Conservation (phyloP, 2,329 filamentous ascomycete species). For the Cladorrhinum sp. region DNA sequence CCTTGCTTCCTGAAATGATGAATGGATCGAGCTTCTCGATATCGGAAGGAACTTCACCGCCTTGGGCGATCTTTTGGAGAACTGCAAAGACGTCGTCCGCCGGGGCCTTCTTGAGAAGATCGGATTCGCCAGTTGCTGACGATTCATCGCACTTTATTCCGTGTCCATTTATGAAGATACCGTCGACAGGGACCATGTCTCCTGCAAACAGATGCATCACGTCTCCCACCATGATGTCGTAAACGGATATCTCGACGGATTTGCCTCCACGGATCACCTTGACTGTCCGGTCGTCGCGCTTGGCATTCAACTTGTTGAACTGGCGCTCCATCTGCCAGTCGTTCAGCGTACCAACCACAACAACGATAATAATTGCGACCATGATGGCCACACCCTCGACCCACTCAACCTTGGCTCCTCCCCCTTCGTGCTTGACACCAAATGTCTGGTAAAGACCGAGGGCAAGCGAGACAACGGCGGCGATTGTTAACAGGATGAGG, state of each 20-base stretch:
- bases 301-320: slow-evolving; percentile 59
- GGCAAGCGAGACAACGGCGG: slow-evolving; percentile 63
- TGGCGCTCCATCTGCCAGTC: slow-evolving; percentile 68
- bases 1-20: slow-evolving; percentile 56
- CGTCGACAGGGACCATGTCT: slow-evolving; percentile 68
- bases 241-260: slow-evolving; percentile 60
- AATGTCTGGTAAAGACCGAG: slow-evolving; percentile 67
- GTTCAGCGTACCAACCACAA: slow-evolving; percentile 60
- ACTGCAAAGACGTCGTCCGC: slow-evolving; percentile 58
- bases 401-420: slow-evolving; percentile 56
- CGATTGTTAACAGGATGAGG: slow-evolving; percentile 62
- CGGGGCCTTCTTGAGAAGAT: slow-evolving; percentile 64
- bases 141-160: slow-evolving; percentile 66
- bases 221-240: slow-evolving; percentile 67
- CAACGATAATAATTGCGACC: slow-evolving; percentile 63
- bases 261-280: slow-evolving; percentile 67
- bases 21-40: slow-evolving; percentile 59
- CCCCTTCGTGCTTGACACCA: slow-evolving; percentile 42
- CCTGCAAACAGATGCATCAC: slow-evolving; percentile 67
- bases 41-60: slow-evolving; percentile 32
- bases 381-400: slow-evolving; percentile 66
- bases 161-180: slow-evolving; percentile 57
- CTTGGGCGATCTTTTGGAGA: slow-evolving; percentile 50
- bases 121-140: slow-evolving; percentile 70
- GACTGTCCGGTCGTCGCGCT: slow-evolving; percentile 63